These are phyloP conservation scores for Marasmius fiardii DNA, from an alignment of 1,284 basidiomycete species.

Conservation along the genomic window DNA sequence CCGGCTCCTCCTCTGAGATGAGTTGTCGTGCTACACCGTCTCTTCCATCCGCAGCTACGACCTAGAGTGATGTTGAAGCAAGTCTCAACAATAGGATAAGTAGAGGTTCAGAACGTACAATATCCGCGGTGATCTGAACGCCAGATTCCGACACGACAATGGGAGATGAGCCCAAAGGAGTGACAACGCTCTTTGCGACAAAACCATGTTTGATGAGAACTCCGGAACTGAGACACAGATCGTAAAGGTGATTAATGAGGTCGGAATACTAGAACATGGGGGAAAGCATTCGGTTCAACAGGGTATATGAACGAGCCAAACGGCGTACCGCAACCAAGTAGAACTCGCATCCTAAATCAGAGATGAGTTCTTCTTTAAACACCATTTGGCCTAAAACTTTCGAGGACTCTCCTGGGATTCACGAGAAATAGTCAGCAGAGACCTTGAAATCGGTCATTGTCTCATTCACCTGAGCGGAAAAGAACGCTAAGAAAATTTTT, in stretches of 20 bases:
- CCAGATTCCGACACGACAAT: slow-evolving; percentile 7
- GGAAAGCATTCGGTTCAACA: neutral
- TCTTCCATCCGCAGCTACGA: slow-evolving; percentile 14
- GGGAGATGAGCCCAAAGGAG: neutral
- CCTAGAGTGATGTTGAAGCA: neutral
- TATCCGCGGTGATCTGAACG: slow-evolving; percentile 7
- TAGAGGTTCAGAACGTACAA: slow-evolving; percentile 3
- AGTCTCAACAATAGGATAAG: neutral
- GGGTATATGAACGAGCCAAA: neutral
- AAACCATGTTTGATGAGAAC: slow-evolving; percentile 7
- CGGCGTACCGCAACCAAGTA: slow-evolving; percentile 3
- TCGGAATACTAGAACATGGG: neutral
- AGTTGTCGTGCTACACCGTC: slow-evolving; percentile 8
- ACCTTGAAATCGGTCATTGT: neutral
- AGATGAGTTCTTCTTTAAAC: slow-evolving; percentile 5
- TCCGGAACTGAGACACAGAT: slow-evolving; percentile 4
- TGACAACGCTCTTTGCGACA: slow-evolving; percentile 1
- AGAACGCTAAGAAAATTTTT: neutral
- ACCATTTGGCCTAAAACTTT: slow-evolving; percentile 6
- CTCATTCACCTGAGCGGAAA: neutral
- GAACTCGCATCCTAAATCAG: slow-evolving; percentile 6
- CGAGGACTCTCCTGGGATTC: slow-evolving; percentile 1
- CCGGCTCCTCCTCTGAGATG: slow-evolving; percentile 4
- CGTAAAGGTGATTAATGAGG: slow-evolving; percentile 2
- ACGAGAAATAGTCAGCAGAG: neutral